A percentile compares a stretch with the other conserved stretches of the same genome.
Evolutionary conservation across 2,329 filamentous ascomycete species (phyloP).

Genomic region (Sporothrix curviconia): DNA sequence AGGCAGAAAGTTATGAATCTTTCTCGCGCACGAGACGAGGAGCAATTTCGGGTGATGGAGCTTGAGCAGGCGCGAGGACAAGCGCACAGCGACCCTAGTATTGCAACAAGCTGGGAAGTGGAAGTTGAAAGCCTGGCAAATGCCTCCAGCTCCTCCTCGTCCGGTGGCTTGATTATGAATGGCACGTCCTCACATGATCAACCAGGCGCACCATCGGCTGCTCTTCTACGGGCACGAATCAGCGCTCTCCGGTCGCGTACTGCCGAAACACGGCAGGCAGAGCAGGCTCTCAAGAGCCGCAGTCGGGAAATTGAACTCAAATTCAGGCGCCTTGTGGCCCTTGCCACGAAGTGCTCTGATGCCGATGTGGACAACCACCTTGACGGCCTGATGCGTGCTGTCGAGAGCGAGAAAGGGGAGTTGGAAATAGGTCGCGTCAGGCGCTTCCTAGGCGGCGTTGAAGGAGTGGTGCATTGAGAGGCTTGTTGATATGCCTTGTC

Average conservation of each 20-base stretch:
- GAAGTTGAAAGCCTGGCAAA: slow-evolving; percentile 42
- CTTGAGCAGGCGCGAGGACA: slow-evolving; percentile 38
- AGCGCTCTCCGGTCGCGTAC: slow-evolving; percentile 66
- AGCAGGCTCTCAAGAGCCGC: slow-evolving; percentile 65
- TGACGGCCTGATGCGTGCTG: slow-evolving; percentile 72
- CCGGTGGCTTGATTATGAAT: slow-evolving; percentile 28
- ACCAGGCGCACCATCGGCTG: slow-evolving; percentile 49
- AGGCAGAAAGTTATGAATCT: slow-evolving; percentile 73
- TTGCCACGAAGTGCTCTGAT: slow-evolving; percentile 77
- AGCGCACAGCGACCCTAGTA: slow-evolving; percentile 34
- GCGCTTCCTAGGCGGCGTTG: slow-evolving; percentile 73
- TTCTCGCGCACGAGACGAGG: slow-evolving; percentile 63
- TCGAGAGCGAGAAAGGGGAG: slow-evolving; percentile 78
- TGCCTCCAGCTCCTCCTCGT: slow-evolving; percentile 14
- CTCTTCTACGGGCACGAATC: slow-evolving; percentile 59
- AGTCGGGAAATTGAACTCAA: slow-evolving; percentile 80
- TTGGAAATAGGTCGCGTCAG: slow-evolving; percentile 70
- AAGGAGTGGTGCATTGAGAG: slow-evolving; percentile 40
- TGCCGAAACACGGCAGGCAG: slow-evolving; percentile 57
- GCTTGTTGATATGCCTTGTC: not conserved
- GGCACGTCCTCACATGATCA: slow-evolving; percentile 22
- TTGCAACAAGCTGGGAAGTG: slow-evolving; percentile 46
- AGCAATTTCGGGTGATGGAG: slow-evolving; percentile 49
- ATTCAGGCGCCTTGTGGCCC: slow-evolving; percentile 78
- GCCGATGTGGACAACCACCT: slow-evolving; percentile 73